Conservation (phyloP, 177 flowering plant species). For the Vitis hybrid region DNA sequence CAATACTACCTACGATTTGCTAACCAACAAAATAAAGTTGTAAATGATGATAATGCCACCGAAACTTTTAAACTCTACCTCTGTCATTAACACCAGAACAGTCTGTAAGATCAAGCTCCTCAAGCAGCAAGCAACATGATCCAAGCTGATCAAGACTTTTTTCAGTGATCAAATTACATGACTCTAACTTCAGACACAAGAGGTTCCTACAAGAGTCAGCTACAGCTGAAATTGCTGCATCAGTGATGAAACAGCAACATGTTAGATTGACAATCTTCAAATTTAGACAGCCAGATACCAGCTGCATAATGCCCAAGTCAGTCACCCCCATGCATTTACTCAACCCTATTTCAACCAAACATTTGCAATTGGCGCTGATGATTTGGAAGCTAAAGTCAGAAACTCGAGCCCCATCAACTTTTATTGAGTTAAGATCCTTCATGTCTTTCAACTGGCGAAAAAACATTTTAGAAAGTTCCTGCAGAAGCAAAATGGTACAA, state of each 20-base stretch:
- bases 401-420: constrained; percentile 52
- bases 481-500: constrained; percentile 10
- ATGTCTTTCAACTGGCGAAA: constrained; percentile 36
- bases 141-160: constrained; percentile 51
- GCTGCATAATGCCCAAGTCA: constrained; percentile 44
- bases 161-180: constrained; percentile 52
- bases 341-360: constrained; percentile 52
- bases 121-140: constrained; percentile 34
- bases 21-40: no score
- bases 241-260: constrained; percentile 58
- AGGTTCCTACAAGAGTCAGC: constrained; percentile 53
- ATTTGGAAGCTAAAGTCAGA: constrained; percentile 27
- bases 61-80: constrained; percentile 31
- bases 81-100: constrained; percentile 50
- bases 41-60: no score
- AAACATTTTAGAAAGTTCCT: constrained; percentile 46
- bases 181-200: constrained; percentile 59
- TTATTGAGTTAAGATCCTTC: constrained; percentile 39
- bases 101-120: constrained; percentile 80
- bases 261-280: constrained; percentile 57
- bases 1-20: no score
- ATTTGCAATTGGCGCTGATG: constrained; percentile 41
- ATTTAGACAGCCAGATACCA: constrained; percentile 39
- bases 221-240: constrained; percentile 49
- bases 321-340: constrained; percentile 70